These are phyloP conservation scores for Amanita fuliginea DNA, from an alignment of 768 basidiomycete genomes.

Conservation along the genomic window DNA sequence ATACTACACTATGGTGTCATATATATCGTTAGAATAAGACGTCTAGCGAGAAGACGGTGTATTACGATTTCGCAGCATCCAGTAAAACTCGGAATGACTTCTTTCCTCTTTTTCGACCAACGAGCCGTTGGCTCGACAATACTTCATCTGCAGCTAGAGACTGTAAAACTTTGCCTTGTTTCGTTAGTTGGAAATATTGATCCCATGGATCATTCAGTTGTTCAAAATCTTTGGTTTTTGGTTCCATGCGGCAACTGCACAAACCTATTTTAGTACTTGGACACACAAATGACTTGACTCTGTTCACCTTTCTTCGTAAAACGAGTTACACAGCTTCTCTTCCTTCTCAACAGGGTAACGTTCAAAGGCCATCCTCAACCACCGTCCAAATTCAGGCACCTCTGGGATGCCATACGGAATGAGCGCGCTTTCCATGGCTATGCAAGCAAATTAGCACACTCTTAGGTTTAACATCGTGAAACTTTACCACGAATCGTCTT, in stretches of 20 bases:
- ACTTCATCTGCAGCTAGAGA: not conserved
- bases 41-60: no score
- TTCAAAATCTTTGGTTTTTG: not conserved
- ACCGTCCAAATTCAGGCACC: conserved; percentile 23
- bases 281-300: not conserved
- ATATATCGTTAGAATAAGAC: no score
- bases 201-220: not conserved
- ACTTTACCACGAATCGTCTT: conserved; percentile 30
- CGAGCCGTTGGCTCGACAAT: no score
- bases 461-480: not conserved
- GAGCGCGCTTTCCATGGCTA: conserved; percentile 35
- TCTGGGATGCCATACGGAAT: conserved; percentile 27
- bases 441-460: not conserved
- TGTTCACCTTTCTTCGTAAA: not conserved
- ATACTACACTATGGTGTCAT: not conserved
- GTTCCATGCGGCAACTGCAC: not conserved
- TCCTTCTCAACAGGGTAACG: not conserved
- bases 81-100: not conserved
- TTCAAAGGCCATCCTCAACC: conserved; percentile 21
- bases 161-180: not conserved
- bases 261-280: not conserved
- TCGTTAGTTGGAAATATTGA: not conserved
- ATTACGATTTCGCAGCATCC: not conserved
- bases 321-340: not conserved
- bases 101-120: not conserved